A percentile compares a stretch with the other conserved stretches of the same genome.
phyloP scores from a whole-genome alignment of 1,284 basidiomycete species.

The Ganoderma boninense region DNA sequence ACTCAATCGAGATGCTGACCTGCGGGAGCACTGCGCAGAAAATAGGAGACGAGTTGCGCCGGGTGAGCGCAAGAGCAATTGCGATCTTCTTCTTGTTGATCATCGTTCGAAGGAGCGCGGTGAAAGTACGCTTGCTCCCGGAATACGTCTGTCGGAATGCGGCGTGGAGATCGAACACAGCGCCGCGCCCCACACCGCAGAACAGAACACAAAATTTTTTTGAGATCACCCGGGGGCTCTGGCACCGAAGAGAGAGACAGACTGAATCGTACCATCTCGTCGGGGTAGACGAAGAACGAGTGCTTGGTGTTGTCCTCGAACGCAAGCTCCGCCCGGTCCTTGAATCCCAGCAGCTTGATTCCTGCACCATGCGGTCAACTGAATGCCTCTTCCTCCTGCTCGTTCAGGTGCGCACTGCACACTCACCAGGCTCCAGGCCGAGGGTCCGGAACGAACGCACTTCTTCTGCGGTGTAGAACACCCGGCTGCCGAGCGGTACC shows the following conservation, averaged over 20 bases:
- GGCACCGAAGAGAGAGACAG: background rate
- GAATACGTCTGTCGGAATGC: constrained; percentile 74
- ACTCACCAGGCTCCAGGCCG: constrained; percentile 77
- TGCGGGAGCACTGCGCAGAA: constrained; percentile 93
- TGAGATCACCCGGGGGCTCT: constrained; percentile 10
- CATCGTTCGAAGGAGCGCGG: constrained; percentile 88
- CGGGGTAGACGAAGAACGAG: constrained; percentile 91
- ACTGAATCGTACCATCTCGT: constrained; percentile 73
- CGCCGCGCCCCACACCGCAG: background rate
- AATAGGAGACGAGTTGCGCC: constrained; percentile 78
- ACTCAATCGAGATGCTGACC: constrained; percentile 49
- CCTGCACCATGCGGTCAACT: constrained; percentile 40
- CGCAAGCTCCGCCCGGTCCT: constrained; percentile 71
- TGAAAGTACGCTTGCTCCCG: constrained; percentile 93
- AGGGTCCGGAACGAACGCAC: constrained; percentile 83
- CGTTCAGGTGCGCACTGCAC: constrained; percentile 31
- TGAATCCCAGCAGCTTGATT: constrained; percentile 94
- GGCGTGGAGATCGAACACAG: background rate
- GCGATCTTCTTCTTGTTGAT: constrained; percentile 85
- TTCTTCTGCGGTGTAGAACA: constrained; percentile 89
- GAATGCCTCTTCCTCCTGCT: constrained; percentile 19
- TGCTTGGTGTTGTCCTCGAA: constrained; percentile 95
- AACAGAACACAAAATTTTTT: constrained; percentile 5
- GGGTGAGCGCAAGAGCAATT: constrained; percentile 75
- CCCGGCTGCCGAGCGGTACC: constrained; percentile 60